Base-by-base conservation (phyloP, 192 early-diverging fungal genomes). In the Coemansia sp. region DNA sequence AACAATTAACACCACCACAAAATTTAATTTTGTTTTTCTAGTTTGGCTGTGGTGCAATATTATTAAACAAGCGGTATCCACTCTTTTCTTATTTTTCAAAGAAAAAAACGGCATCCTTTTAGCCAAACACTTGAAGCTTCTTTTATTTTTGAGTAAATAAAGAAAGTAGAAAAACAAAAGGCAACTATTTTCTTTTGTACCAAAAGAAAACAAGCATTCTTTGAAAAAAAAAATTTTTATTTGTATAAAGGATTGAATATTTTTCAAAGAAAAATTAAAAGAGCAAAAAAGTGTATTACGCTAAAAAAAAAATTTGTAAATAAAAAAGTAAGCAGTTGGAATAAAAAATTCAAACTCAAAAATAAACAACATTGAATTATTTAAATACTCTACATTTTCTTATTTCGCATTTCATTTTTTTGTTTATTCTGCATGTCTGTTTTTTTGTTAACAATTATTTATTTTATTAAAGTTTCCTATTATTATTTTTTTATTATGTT, bases 351-450 rank as follows among this genome's bases (percentile, higher is more conserved):
- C 22, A 25, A 25, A 36, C 1, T 0, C 51, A 36, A 66, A 18
- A 55, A 64, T 40, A 40, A 18, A 64, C 28, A 55, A 29, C 16
- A 42, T 55, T 22, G 34, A 22, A 29, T 17, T 56, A 63, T 33
- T 50, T 33, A 63, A 34, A 36, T 8, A 33, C 11, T 30, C 14
- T 31, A 1, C 2, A 20, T 7, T 49, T 45, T 22, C 20, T 38
- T 60, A 58, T n/a, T 30, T 49, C 38, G 32, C 70, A 77, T 77
- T 25, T 55, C 45, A 1, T 72, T 59, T 38, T 25, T 25, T 25
- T 25, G 22, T 25, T 25, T 25, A 25, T 25, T 0, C 22, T 25
- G 22, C 22, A 25, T 25, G 22, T 25, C 22, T 25, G 22, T 25
- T 25, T 25, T 25, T 25, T 25, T 25, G 22, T 25, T 25, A 25